Percentiles rank a stretch among this genome's conserved stretches.
phyloP scores from a whole-genome alignment of 257 asterid species.

The Solanum acaule region DNA sequence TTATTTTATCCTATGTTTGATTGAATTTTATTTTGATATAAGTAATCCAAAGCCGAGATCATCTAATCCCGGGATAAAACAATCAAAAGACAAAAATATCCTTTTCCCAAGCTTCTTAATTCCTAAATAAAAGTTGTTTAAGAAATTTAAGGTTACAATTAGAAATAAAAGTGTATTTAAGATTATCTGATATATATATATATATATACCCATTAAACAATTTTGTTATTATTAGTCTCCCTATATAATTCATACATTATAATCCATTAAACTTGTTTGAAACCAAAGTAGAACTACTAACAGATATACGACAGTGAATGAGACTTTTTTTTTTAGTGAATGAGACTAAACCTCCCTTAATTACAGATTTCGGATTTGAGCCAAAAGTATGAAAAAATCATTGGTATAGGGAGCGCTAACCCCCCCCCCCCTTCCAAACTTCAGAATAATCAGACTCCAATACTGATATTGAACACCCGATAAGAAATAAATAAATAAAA shows the following conservation, averaged over 20 bases:
- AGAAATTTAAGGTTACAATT: neutral
- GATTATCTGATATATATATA: neutral
- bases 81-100: neutral
- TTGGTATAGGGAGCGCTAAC: too few species aligned
- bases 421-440: too few species aligned
- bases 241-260: neutral
- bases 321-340: too few species aligned
- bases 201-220: neutral
- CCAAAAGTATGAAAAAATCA: accelerated
- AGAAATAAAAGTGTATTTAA: neutral
- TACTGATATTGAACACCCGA: accelerated
- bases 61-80: neutral
- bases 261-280: neutral
- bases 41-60: neutral
- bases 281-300: neutral
- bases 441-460: too few species aligned
- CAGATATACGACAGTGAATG: accelerated
- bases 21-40: neutral
- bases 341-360: neutral
- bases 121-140: neutral
- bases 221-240: neutral
- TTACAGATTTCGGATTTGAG: too few species aligned
- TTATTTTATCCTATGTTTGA: neutral
- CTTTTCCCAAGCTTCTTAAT: neutral
- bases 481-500: too few species aligned